Conservation (phyloP, 2,329 filamentous ascomycete species). For the Fusarium tupiense region DNA sequence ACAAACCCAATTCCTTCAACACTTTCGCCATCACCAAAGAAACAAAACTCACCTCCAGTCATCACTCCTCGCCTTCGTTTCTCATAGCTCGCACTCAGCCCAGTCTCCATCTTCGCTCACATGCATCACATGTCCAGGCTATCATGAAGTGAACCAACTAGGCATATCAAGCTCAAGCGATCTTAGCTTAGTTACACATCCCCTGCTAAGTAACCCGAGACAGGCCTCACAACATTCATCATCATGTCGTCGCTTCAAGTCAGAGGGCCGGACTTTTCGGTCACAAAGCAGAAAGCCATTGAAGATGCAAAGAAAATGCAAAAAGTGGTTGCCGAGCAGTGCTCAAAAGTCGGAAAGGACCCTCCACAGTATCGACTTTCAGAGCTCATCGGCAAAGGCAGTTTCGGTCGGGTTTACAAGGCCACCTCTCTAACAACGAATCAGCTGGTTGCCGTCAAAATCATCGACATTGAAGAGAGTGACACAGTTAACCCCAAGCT, state of each 20-base stretch:
- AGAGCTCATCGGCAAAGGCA: conserved; percentile 79
- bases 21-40: conserved; percentile 25
- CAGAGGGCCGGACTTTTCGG: conserved; percentile 54
- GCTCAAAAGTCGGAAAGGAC: conserved; percentile 66
- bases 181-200: conserved; percentile 10
- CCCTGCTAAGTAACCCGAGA: conserved; percentile 18
- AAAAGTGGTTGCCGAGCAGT: conserved; percentile 68
- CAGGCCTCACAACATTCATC: conserved; percentile 16
- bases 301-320: conserved; percentile 79
- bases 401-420: conserved; percentile 79
- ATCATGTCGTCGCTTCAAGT: conserved; percentile 56
- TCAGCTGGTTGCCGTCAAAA: conserved; percentile 78
- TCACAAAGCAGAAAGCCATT: conserved; percentile 67
- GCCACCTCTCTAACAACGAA: conserved; percentile 58
- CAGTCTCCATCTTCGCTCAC: background rate
- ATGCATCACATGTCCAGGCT: conserved; percentile 2
- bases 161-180: conserved; percentile 11
- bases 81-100: conserved; percentile 4
- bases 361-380: conserved; percentile 73
- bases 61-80: background rate
- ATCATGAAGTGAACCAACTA: conserved; percentile 34
- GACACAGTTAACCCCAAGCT: conserved; percentile 73
- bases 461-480: conserved; percentile 83
- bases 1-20: conserved; percentile 14
- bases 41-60: background rate